Percentiles rank a stretch among this genome's conserved stretches.
Evolutionary conservation across 2,329 filamentous ascomycete species (phyloP).

Genomic region (Sporothrix humicola): DNA sequence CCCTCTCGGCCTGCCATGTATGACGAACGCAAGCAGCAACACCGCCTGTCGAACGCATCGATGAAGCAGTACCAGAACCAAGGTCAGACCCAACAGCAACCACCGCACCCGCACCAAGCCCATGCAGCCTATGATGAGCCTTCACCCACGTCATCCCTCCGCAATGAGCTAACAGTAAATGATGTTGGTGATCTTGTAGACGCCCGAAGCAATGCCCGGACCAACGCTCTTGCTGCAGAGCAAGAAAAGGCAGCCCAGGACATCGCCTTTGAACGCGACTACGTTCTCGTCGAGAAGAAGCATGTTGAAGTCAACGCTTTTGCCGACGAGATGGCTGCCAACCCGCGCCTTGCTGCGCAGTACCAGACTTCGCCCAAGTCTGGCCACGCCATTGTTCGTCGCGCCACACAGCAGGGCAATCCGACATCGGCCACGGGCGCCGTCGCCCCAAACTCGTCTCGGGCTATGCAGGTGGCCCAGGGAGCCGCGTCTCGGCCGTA

Average conservation of each 20-base stretch:
- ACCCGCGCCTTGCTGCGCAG: slow-evolving; percentile 67
- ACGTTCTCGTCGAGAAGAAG: slow-evolving; percentile 93
- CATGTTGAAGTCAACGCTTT: slow-evolving; percentile 97
- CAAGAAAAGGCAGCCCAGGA: slow-evolving; percentile 80
- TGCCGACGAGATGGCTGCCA: slow-evolving; percentile 90
- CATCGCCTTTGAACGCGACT: slow-evolving; percentile 88
- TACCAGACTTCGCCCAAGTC: slow-evolving; percentile 57
- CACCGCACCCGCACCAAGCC: slow-evolving; percentile 19
- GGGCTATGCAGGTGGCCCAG: slow-evolving; percentile 74
- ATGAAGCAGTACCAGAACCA: slow-evolving; percentile 41
- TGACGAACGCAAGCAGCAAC: slow-evolving; percentile 49
- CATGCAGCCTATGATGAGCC: slow-evolving; percentile 44
- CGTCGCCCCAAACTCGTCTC: slow-evolving; percentile 68
- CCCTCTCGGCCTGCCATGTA: slow-evolving; percentile 50
- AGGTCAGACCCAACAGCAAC: slow-evolving; percentile 32
- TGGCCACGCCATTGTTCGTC: slow-evolving; percentile 69
- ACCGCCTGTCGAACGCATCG: slow-evolving; percentile 51
- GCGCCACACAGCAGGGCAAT: slow-evolving; percentile 77
- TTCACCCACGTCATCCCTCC: slow-evolving; percentile 45
- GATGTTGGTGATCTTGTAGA: slow-evolving; percentile 33
- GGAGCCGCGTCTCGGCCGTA: slow-evolving; percentile 65
- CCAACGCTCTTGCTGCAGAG: slow-evolving; percentile 48
- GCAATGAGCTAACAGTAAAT: slow-evolving; percentile 43
- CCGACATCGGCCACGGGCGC: slow-evolving; percentile 73
- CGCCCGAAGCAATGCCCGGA: slow-evolving; percentile 27